A percentile compares a stretch with the other conserved stretches of the same genome.
phyloP scores from a whole-genome alignment of 306 rosid species.

The Carpinus viminea region DNA sequence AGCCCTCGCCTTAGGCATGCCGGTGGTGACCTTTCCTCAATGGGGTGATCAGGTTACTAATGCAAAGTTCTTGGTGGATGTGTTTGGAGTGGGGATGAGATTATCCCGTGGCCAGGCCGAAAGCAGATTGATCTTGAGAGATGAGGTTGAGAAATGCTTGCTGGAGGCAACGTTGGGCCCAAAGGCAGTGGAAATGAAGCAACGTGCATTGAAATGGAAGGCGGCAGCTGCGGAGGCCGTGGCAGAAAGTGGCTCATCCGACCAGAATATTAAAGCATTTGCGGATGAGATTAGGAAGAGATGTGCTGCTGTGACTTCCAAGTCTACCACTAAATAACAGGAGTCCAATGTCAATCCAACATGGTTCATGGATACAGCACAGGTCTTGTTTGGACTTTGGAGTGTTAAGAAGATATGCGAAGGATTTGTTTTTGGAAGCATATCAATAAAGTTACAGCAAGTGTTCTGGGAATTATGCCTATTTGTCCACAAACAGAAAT shows the following conservation, averaged over 20 bases:
- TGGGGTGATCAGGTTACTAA: conserved; percentile 68
- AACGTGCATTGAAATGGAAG: conserved; percentile 46
- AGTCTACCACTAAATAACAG: neutral
- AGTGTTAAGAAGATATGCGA: too few relatives aligned
- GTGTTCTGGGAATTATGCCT: too few relatives aligned
- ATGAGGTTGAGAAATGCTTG: conserved; percentile 47
- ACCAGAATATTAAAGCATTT: conserved; percentile 42
- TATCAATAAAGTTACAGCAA: too few relatives aligned
- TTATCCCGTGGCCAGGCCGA: conserved; percentile 36
- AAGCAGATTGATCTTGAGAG: conserved; percentile 40
- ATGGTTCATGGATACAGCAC: neutral
- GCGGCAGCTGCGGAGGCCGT: conserved; percentile 53
- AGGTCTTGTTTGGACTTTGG: too few relatives aligned
- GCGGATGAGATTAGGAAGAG: conserved; percentile 39
- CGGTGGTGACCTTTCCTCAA: conserved; percentile 45
- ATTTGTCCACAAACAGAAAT: too few relatives aligned
- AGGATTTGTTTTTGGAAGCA: too few relatives aligned
- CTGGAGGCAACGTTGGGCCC: conserved; percentile 49
- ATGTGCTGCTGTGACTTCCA: neutral
- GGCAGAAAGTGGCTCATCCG: conserved; percentile 57
- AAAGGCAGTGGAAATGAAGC: conserved; percentile 52
- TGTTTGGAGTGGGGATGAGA: conserved; percentile 47
- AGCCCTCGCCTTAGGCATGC: conserved; percentile 47
- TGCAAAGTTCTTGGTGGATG: conserved; percentile 49
- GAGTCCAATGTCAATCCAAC: neutral